Conservation (phyloP, 257 asterid genomes). For the Capsicum rhomboideum region DNA sequence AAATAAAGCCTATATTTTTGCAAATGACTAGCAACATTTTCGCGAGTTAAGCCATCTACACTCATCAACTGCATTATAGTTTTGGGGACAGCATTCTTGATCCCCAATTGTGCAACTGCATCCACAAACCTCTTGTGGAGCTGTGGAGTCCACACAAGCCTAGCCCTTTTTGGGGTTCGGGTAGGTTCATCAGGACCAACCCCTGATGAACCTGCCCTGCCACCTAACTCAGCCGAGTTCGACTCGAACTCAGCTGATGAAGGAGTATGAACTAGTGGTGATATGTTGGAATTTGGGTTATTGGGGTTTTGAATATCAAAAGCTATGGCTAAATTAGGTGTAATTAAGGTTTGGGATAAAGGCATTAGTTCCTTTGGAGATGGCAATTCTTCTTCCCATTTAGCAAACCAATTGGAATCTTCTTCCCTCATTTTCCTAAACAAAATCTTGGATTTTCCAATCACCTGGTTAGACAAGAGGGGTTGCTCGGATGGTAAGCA, state of each 20-base stretch:
- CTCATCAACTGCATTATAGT: slow-evolving; percentile 52
- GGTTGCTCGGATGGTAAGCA: no score
- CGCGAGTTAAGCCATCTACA: slow-evolving; percentile 45
- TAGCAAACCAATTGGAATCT: slow-evolving; percentile 72
- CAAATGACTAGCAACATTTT: slow-evolving; percentile 43
- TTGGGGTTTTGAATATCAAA: slow-evolving; percentile 51
- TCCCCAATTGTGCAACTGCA: slow-evolving; percentile 43
- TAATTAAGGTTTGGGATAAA: slow-evolving; percentile 64
- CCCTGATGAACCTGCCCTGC: slow-evolving; percentile 21
- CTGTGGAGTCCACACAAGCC: slow-evolving; percentile 51
- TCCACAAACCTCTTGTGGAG: slow-evolving; percentile 48
- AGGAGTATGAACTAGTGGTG: slow-evolving; percentile 27
- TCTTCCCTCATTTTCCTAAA: slow-evolving; percentile 62
- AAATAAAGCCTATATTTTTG: slow-evolving; percentile 40
- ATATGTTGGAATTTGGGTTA: slow-evolving; percentile 21
- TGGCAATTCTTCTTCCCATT: slow-evolving; percentile 83
- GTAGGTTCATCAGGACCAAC: slow-evolving; percentile 30
- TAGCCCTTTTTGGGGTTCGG: slow-evolving; percentile 37
- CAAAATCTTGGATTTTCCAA: background rate
- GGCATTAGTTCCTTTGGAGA: slow-evolving; percentile 78
- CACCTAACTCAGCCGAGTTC: slow-evolving; percentile 48
- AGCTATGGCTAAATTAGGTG: slow-evolving; percentile 66
- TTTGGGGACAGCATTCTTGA: slow-evolving; percentile 49
- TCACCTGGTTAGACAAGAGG: no score
- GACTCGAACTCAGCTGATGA: slow-evolving; percentile 45